A percentile compares a stretch with the other conserved stretches of the same genome.
phyloP scores from a whole-genome alignment of 2,329 filamentous ascomycete genomes.

The Aspergillus puulaauensis region DNA sequence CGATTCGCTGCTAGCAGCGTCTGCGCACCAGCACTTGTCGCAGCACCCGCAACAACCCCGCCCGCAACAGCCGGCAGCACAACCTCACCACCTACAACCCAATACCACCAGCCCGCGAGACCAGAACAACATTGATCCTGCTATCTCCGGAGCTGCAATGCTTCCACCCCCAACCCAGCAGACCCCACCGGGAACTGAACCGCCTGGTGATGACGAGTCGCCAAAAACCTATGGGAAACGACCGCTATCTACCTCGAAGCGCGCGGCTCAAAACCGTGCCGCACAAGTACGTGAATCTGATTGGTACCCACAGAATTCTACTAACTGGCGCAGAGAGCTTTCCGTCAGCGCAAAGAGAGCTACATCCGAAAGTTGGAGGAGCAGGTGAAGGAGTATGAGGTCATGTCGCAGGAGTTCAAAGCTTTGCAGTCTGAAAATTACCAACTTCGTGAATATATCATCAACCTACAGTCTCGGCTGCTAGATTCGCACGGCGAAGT shows the following conservation, averaged over 20 bases:
- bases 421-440: slow-evolving; percentile 86
- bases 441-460: slow-evolving; percentile 85
- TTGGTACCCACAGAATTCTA: neutral
- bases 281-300: slow-evolving; percentile 71
- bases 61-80: slow-evolving; percentile 43
- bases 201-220: slow-evolving; percentile 53
- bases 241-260: slow-evolving; percentile 91
- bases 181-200: slow-evolving; percentile 27
- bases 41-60: slow-evolving; percentile 45
- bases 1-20: slow-evolving; percentile 59
- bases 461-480: slow-evolving; percentile 82
- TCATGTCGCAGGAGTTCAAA: slow-evolving; percentile 76
- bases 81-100: slow-evolving; percentile 41
- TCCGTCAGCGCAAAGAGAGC: slow-evolving; percentile 94
- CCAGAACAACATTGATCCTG: slow-evolving; percentile 59
- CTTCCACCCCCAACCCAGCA: slow-evolving; percentile 43
- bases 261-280: slow-evolving; percentile 92
- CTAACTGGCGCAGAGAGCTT: slow-evolving; percentile 69
- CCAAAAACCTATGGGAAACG: slow-evolving; percentile 71
- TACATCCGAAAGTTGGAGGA: slow-evolving; percentile 98
- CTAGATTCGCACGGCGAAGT: slow-evolving; percentile 81
- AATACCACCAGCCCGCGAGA: slow-evolving; percentile 45
- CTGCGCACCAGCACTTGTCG: slow-evolving; percentile 44
- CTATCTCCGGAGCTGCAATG: slow-evolving; percentile 53
- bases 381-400: slow-evolving; percentile 78